These are phyloP conservation scores for Flaveria trinervia DNA, from an alignment of 129 eudicot genomes.

Conservation along the genomic window DNA sequence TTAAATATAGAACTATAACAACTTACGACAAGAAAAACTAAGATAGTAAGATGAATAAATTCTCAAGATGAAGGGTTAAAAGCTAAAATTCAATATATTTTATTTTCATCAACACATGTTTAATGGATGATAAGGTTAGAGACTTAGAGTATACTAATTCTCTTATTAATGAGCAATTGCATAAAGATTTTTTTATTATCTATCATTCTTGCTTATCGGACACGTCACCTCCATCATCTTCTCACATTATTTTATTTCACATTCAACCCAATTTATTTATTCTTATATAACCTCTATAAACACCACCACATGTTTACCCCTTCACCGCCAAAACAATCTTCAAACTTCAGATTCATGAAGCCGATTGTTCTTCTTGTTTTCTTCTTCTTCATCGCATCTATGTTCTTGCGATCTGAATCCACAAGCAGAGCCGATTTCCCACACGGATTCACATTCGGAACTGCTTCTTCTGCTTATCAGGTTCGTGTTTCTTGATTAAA, in stretches of 20 bases:
- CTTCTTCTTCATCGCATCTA: slow-evolving; percentile 1
- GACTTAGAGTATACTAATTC: too few species aligned
- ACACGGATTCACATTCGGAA: slow-evolving; percentile 72
- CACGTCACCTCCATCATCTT: slow-evolving; percentile 12
- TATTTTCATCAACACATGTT: too few species aligned
- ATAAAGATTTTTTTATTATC: background rate
- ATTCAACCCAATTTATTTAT: background rate
- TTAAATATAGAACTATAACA: too few species aligned
- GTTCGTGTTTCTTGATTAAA: slow-evolving; percentile 17
- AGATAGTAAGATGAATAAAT: too few species aligned
- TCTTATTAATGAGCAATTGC: too few species aligned
- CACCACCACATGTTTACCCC: background rate
- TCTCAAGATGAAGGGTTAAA: too few species aligned
- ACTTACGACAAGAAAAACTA: too few species aligned
- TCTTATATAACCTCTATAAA: background rate
- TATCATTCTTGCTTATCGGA: slow-evolving; percentile 12
- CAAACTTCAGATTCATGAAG: slow-evolving; percentile 31
- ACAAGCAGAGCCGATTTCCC: slow-evolving; percentile 71
- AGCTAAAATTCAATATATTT: too few species aligned
- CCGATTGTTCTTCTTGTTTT: slow-evolving; percentile 12
- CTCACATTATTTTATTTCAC: background rate
- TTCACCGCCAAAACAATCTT: slow-evolving; percentile 34
- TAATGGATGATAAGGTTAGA: too few species aligned
- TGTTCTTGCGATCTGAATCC: slow-evolving; percentile 39
- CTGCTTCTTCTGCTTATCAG: slow-evolving; percentile 96